These are phyloP conservation scores for Stellera chamaejasme DNA, from an alignment of 345 rosid genomes.

Conservation along the genomic window DNA sequence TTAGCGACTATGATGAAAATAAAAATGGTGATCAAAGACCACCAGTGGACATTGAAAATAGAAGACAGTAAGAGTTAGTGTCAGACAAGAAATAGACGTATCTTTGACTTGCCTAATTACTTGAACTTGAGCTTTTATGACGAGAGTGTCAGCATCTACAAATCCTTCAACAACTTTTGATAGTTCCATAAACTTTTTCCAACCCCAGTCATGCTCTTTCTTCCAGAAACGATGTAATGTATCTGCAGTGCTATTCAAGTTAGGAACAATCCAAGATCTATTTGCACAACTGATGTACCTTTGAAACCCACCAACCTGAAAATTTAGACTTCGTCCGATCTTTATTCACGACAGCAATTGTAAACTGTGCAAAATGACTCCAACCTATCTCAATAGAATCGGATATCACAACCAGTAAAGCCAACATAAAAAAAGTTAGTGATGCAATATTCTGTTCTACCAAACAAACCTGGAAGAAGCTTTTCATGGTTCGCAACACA, in stretches of 20 bases:
- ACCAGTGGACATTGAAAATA: conserved; percentile 1
- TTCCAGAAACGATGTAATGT: conserved; percentile 86
- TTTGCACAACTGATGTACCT: conserved; percentile 2
- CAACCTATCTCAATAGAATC: conserved; percentile 49
- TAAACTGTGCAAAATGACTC: conserved; percentile 96
- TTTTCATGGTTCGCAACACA: conserved; percentile 88
- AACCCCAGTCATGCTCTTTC: conserved; percentile 97
- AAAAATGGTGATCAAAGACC: not conserved
- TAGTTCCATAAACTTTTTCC: conserved; percentile 94
- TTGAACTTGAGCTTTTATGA: conserved; percentile 93
- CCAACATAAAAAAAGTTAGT: not conserved
- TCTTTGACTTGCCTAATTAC: conserved; percentile 60
- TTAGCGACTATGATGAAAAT: not conserved
- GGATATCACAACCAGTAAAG: conserved; percentile 6
- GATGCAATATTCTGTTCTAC: not conserved
- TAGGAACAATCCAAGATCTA: conserved; percentile 12
- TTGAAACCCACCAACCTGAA: conserved; percentile 51
- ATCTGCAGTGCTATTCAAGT: conserved; percentile 42
- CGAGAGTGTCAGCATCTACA: conserved; percentile 72
- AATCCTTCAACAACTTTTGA: conserved; percentile 79
- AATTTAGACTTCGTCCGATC: conserved; percentile 86
- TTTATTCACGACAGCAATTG: conserved; percentile 84
- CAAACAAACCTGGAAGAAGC: conserved; percentile 80
- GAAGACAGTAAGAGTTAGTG: not conserved
- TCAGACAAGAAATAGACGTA: not conserved